phyloP scores from a whole-genome alignment of 352 stramenopile genomes.

The Globisporangium paddicum region DNA sequence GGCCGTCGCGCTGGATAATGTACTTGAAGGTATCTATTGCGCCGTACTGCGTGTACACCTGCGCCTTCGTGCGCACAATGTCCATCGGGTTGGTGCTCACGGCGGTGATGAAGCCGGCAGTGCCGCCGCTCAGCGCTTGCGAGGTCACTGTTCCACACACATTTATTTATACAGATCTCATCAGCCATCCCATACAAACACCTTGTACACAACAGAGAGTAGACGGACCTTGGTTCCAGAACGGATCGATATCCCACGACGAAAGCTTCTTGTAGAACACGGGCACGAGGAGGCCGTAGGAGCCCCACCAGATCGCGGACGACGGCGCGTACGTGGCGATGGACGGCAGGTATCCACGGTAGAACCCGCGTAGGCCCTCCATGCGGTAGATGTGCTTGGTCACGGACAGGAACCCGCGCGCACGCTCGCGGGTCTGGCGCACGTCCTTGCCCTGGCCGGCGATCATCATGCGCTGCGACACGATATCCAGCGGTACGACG shows the following conservation, averaged over 20 bases:
- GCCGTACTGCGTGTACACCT: constrained; percentile 84
- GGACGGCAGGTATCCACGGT: constrained; percentile 77
- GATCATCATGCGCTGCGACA: constrained; percentile 89
- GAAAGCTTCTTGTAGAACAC: constrained; percentile 64
- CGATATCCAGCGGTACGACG: constrained; percentile 85
- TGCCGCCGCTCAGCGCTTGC: constrained; percentile 72
- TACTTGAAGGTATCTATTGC: constrained; percentile 81
- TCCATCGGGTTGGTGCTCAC: constrained; percentile 87
- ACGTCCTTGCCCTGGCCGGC: constrained; percentile 64
- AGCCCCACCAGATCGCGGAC: constrained; percentile 86
- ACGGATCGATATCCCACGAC: constrained; percentile 50
- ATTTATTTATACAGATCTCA: too few relatives aligned
- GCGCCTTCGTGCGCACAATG: constrained; percentile 81
- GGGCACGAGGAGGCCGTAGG: constrained; percentile 76
- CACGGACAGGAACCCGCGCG: constrained; percentile 54
- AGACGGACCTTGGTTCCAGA: constrained; percentile 75
- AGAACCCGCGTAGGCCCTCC: constrained; percentile 76
- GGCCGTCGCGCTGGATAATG: constrained; percentile 72
- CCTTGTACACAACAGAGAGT: too few relatives aligned
- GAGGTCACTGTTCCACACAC: constrained; percentile 42
- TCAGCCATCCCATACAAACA: too few relatives aligned
- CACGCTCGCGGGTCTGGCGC: constrained; percentile 49
- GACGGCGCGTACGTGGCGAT: constrained; percentile 86
- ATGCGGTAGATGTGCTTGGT: constrained; percentile 55
- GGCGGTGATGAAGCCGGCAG: constrained; percentile 71